Evolutionary conservation across 495 filamentous ascomycete genomes (phyloP).

Genomic region (Delitschia confertaspora): DNA sequence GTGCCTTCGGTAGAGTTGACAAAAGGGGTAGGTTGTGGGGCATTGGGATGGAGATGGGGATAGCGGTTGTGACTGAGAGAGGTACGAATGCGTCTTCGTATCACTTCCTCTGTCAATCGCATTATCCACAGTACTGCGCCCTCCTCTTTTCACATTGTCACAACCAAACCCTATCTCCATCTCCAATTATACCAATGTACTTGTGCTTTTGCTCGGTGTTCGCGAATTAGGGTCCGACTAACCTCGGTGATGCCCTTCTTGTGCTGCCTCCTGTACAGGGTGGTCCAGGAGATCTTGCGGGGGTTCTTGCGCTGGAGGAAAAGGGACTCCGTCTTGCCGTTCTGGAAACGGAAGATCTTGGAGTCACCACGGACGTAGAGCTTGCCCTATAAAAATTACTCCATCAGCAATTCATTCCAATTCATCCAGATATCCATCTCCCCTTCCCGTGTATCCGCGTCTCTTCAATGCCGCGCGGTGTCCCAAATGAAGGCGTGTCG

Average conservation of each 20-base stretch:
- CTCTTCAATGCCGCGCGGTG: too few species aligned
- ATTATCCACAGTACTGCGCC: too few species aligned
- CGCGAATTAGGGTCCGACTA: constrained; percentile 37
- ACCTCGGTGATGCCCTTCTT: constrained; percentile 99
- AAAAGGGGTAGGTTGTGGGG: background rate
- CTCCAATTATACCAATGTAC: background rate
- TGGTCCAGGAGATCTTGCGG: constrained; percentile 96
- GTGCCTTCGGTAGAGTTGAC: too few species aligned
- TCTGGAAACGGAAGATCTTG: constrained; percentile 99
- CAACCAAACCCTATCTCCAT: background rate
- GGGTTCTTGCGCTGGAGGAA: constrained; percentile 99
- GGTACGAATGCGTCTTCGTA: too few species aligned
- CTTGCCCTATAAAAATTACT: constrained; percentile 60
- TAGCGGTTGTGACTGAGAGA: too few species aligned
- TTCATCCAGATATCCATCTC: constrained; percentile 5
- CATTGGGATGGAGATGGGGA: background rate
- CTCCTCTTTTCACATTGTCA: too few species aligned
- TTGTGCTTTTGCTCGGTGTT: background rate
- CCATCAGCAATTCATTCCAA: constrained; percentile 16
- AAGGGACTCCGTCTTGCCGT: constrained; percentile 98
- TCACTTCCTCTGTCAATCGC: too few species aligned
- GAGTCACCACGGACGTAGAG: constrained; percentile 98
- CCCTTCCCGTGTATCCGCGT: constrained; percentile 15
- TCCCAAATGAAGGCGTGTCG: too few species aligned
- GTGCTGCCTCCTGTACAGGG: constrained; percentile 95